Conservation (phyloP, 1,284 basidiomycete species). For the Sanguinoderma infundibulare region DNA sequence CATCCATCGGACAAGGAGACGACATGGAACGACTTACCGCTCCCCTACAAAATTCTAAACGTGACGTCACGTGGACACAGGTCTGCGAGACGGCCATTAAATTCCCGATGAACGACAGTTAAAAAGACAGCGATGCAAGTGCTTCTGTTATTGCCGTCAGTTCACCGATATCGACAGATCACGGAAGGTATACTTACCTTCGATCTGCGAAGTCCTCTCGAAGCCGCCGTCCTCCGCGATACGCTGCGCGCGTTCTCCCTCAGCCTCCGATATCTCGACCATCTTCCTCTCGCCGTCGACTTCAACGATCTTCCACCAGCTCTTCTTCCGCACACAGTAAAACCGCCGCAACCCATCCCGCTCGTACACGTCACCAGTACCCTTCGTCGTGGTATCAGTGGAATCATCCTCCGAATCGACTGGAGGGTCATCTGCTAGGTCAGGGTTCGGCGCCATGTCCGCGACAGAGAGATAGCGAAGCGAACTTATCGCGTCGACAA, state of each 20-base stretch:
- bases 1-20: too few relatives aligned
- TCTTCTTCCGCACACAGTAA: background rate
- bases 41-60: too few relatives aligned
- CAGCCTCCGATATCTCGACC: constrained; percentile 4
- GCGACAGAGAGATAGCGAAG: constrained; percentile 10
- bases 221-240: background rate
- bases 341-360: constrained; percentile 17
- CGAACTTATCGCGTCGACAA: constrained; percentile 7
- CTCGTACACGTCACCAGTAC: constrained; percentile 2
- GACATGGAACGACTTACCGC: too few relatives aligned
- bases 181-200: background rate
- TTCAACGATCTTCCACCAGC: constrained; percentile 17
- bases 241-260: constrained; percentile 8
- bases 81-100: too few relatives aligned
- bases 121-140: background rate
- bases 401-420: background rate
- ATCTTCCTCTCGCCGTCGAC: background rate
- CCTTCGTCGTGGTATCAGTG: too few relatives aligned
- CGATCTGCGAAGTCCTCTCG: background rate
- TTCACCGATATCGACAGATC: background rate
- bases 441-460: constrained; percentile 1
- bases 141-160: background rate
- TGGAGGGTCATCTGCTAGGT: background rate
- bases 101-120: too few relatives aligned
- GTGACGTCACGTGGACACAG: too few relatives aligned